Evolutionary conservation across 371 early-diverging fungal genomes (phyloP).

Genomic region (Mortierella sp.): DNA sequence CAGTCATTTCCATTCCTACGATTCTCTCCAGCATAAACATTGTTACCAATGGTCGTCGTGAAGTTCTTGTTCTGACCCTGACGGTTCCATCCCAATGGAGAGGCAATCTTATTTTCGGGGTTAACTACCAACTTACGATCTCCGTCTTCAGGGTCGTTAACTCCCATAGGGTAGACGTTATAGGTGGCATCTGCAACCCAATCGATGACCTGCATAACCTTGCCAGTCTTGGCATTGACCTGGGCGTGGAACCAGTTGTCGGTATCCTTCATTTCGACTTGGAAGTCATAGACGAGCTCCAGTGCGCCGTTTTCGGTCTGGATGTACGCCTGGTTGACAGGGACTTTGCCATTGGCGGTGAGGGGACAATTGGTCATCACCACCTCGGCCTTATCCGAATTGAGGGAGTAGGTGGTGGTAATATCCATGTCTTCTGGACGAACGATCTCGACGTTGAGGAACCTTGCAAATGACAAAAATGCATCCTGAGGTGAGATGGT

Average conservation of each 20-base stretch:
- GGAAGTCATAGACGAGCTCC: slow-evolving; percentile 86
- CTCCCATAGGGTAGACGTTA: slow-evolving; percentile 89
- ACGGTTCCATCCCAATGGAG: slow-evolving; percentile 85
- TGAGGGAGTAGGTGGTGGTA: slow-evolving; percentile 33
- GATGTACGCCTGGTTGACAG: slow-evolving; percentile 68
- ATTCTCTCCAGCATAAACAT: slow-evolving; percentile 81
- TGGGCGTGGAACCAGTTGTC: slow-evolving; percentile 93
- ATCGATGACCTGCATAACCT: slow-evolving; percentile 83
- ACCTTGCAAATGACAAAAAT: slow-evolving; percentile 53
- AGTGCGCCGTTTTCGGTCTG: slow-evolving; percentile 68
- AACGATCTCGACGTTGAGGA: slow-evolving; percentile 51
- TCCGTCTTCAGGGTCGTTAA: slow-evolving; percentile 86
- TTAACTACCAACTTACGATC: slow-evolving; percentile 73
- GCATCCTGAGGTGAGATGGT: slow-evolving; percentile 56
- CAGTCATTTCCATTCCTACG: slow-evolving; percentile 73
- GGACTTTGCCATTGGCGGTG: slow-evolving; percentile 67
- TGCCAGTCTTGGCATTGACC: slow-evolving; percentile 79
- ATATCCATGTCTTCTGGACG: slow-evolving; percentile 56
- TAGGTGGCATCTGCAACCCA: slow-evolving; percentile 87
- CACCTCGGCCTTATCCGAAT: slow-evolving; percentile 49
- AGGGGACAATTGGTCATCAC: slow-evolving; percentile 69
- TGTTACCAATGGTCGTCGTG: slow-evolving; percentile 86
- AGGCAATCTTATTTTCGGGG: slow-evolving; percentile 80
- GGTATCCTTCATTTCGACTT: slow-evolving; percentile 88
- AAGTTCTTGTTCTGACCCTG: slow-evolving; percentile 67